A percentile compares a stretch with the other conserved stretches of the same genome.
Conservation (phyloP, 1,284 basidiomycete species). For the Grifola frondosa region DNA sequence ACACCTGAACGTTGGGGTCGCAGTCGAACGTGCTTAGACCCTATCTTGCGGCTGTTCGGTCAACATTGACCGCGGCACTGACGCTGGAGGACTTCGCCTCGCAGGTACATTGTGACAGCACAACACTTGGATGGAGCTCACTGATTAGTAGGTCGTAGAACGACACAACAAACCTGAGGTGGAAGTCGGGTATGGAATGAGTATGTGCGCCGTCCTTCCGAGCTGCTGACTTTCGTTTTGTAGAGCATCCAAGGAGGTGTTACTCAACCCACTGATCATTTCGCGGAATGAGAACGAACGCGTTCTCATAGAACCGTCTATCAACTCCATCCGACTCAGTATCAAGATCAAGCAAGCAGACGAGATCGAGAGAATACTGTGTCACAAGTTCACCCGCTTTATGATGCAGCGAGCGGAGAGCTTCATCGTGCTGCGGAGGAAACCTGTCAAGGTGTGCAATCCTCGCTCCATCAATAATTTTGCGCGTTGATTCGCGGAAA, state of each 20-base stretch:
- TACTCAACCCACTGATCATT: constrained; percentile 91
- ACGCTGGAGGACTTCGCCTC: constrained; percentile 98
- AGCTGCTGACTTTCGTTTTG: constrained; percentile 1
- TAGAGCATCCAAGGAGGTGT: constrained; percentile 90
- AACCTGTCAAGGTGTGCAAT: constrained; percentile 80
- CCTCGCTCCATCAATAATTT: not conserved
- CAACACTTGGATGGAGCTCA: constrained; percentile 7
- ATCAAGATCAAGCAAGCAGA: constrained; percentile 99
- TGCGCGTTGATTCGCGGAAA: constrained; percentile 1
- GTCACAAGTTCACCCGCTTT: constrained; percentile 99
- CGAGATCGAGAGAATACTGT: constrained; percentile 96
- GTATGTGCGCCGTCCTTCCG: not conserved
- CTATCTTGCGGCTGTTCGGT: constrained; percentile 94
- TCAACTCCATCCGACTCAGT: constrained; percentile 95
- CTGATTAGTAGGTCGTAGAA: constrained; percentile 75
- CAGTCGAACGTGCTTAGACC: constrained; percentile 86
- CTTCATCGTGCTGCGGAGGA: constrained; percentile 94
- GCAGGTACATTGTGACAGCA: constrained; percentile 57
- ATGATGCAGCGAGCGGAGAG: constrained; percentile 98
- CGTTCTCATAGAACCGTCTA: constrained; percentile 93
- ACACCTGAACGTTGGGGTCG: not conserved
- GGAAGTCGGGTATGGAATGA: constrained; percentile 67
- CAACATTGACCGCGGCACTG: constrained; percentile 94
- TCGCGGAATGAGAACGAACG: constrained; percentile 96
- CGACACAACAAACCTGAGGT: constrained; percentile 96